Evolutionary conservation across 805 yeast genomes (phyloP).

Genomic region (Myxozyma neglecta): DNA sequence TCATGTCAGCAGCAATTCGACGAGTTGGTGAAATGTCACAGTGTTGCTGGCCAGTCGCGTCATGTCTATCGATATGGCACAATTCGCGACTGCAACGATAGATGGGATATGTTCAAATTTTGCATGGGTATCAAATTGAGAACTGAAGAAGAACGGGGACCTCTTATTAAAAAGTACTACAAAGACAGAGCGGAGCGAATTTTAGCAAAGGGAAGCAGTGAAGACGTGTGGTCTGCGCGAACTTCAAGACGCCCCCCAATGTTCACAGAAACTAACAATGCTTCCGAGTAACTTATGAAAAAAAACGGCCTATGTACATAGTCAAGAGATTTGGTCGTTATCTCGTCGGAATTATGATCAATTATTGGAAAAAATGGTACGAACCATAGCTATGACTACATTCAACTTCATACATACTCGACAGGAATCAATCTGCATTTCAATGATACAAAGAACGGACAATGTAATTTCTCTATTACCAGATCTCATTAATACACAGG

Average conservation of each 20-base stretch:
- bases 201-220: slow-evolving; percentile 65
- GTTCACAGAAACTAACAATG: slow-evolving; percentile 3
- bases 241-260: slow-evolving; percentile 12
- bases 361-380: not conserved
- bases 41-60: slow-evolving; percentile 86
- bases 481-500: not conserved
- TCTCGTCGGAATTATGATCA: not conserved
- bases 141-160: slow-evolving; percentile 52
- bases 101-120: slow-evolving; percentile 75
- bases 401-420: no score
- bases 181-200: slow-evolving; percentile 61
- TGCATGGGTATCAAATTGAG: slow-evolving; percentile 64
- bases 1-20: slow-evolving; percentile 81
- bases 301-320: not conserved
- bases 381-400: no score
- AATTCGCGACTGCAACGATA: slow-evolving; percentile 66
- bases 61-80: slow-evolving; percentile 83
- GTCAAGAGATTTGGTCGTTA: not conserved
- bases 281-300: not conserved
- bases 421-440: no score
- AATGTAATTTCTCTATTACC: not conserved
- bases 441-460: not conserved
- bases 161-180: slow-evolving; percentile 66
- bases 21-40: slow-evolving; percentile 80
- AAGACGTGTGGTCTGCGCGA: slow-evolving; percentile 69